These are phyloP conservation scores for Sugiyamaella sp. DNA, from an alignment of 1,139 yeast species.

Conservation along the genomic window DNA sequence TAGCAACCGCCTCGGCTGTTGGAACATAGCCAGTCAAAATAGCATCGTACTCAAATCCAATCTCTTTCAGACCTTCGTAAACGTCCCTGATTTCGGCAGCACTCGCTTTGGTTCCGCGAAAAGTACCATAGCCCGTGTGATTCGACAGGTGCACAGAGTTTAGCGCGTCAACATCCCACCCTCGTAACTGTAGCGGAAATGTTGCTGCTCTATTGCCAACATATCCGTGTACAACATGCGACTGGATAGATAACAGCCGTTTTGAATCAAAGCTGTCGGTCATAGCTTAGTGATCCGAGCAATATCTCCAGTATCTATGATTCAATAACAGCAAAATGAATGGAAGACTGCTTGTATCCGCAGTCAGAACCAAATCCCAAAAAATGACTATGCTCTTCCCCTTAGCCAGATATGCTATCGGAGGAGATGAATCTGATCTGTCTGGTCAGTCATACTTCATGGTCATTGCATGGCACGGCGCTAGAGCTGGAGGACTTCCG, in stretches of 20 bases:
- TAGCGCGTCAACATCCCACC: slow-evolving; percentile 84
- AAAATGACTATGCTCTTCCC: no score
- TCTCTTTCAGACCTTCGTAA: slow-evolving; percentile 51
- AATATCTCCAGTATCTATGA: no score
- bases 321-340: no score
- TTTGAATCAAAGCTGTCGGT: slow-evolving; percentile 19
- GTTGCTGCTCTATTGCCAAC: slow-evolving; percentile 83
- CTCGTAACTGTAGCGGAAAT: slow-evolving; percentile 73
- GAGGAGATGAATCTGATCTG: no score
- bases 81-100: slow-evolving; percentile 49
- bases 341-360: no score
- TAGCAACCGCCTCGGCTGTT: slow-evolving; percentile 53
- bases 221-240: slow-evolving; percentile 86
- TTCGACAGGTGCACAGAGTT: slow-evolving; percentile 82
- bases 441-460: no score
- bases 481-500: no score
- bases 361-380: no score
- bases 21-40: slow-evolving; percentile 76
- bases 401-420: no score
- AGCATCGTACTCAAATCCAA: slow-evolving; percentile 57
- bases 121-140: slow-evolving; percentile 74
- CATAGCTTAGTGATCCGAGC: no score
- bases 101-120: slow-evolving; percentile 50
- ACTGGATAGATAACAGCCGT: slow-evolving; percentile 60
- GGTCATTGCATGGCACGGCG: no score